These are phyloP conservation scores for Phaeosphaeria sp. DNA, from an alignment of 2,329 filamentous ascomycete genomes.

Conservation along the genomic window DNA sequence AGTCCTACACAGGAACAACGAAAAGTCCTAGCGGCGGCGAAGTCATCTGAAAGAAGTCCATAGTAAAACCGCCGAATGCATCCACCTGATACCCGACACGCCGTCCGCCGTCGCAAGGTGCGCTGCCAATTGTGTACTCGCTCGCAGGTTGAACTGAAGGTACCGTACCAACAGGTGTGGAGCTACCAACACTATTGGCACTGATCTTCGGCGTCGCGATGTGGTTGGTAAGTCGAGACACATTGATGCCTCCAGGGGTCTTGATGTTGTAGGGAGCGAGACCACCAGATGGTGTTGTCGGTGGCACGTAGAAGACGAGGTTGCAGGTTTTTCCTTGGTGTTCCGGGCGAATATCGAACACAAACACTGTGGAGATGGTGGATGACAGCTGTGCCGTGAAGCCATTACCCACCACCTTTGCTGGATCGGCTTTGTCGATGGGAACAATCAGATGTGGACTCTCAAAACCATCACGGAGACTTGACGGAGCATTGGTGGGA, in stretches of 20 bases:
- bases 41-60: constrained; percentile 39
- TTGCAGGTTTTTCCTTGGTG: constrained; percentile 55
- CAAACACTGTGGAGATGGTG: constrained; percentile 51
- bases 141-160: constrained; percentile 18
- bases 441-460: constrained; percentile 49
- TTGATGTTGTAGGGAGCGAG: constrained; percentile 42
- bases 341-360: constrained; percentile 53
- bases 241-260: constrained; percentile 44
- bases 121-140: constrained; percentile 28
- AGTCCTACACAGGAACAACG: constrained; percentile 11
- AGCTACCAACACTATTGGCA: constrained; percentile 11
- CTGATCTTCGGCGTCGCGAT: constrained; percentile 11
- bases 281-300: constrained; percentile 37
- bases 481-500: constrained; percentile 25
- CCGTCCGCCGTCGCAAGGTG: constrained; percentile 33
- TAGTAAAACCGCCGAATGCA: constrained; percentile 26
- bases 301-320: constrained; percentile 56
- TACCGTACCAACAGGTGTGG: constrained; percentile 19
- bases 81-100: constrained; percentile 32
- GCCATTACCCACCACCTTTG: constrained; percentile 49
- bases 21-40: constrained; percentile 32
- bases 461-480: constrained; percentile 44
- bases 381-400: constrained; percentile 51
- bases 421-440: constrained; percentile 45
- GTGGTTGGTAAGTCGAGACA: constrained; percentile 30